Percentiles rank a stretch among this genome's conserved stretches.
These are phyloP conservation scores for Rhododendron vialii DNA, from an alignment of 148 eudicot genomes.

Conservation along the genomic window DNA sequence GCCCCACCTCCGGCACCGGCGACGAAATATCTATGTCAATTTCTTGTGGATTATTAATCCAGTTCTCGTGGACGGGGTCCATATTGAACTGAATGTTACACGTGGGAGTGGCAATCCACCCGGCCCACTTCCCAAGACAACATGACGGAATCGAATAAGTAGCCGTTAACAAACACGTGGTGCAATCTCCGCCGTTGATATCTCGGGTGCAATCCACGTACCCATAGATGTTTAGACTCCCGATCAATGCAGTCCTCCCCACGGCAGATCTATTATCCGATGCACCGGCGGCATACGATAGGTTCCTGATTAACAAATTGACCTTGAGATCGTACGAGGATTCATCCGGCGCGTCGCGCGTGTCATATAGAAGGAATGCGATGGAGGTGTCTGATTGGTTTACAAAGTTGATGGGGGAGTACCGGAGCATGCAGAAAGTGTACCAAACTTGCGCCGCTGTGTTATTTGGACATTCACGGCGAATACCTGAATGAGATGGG, in stretches of 20 bases:
- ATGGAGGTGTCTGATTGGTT: neutral
- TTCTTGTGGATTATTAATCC: neutral
- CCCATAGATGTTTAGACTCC: neutral
- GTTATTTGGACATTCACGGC: neutral
- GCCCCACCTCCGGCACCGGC: neutral
- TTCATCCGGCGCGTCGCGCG: neutral
- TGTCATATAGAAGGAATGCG: neutral
- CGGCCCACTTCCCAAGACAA: constrained; percentile 2
- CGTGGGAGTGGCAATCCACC: constrained; percentile 4
- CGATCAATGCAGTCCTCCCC: neutral
- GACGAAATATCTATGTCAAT: neutral
- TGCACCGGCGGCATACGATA: neutral
- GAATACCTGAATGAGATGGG: neutral
- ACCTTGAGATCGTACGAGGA: neutral
- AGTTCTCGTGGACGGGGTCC: constrained; percentile 4
- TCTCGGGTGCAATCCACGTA: constrained; percentile 15
- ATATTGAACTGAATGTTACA: constrained; percentile 12
- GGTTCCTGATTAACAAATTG: neutral
- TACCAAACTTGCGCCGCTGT: constrained; percentile 14
- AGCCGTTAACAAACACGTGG: neutral
- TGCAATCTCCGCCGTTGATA: constrained; percentile 2
- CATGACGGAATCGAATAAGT: neutral
- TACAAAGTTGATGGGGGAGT: neutral
- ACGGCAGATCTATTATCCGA: neutral
- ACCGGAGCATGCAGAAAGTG: neutral